Evolutionary conservation across 371 early-diverging fungal species (phyloP), one percentile per base, ranked within the genome.

Genomic region (Mortierella polycephala): DNA sequence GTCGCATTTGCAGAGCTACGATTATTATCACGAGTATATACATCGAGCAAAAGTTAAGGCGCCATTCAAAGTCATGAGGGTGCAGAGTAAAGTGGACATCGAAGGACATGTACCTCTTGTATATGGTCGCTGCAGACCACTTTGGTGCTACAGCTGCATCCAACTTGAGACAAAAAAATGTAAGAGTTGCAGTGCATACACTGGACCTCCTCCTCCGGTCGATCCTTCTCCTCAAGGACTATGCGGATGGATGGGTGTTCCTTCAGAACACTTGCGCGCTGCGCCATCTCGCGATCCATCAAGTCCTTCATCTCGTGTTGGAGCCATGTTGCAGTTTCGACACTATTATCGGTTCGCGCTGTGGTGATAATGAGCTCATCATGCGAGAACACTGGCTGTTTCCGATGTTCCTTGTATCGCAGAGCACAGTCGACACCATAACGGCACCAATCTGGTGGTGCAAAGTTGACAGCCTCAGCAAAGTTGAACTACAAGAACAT

Each of bases 401-500:
- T 91, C 51, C 85, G 85, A 66, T 91, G 92, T 55, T 86, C 85
- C 58, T 91, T 88, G 83, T 98, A 98, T 18, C 93, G 90, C 52
- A 89, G 81, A 5, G 90, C 92, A 74, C 96, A 95, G 42, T 87
- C 88, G 1, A 88, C 66, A n/a, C 96, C 98, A 80, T 83, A 92
- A 2, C 92, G 88, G 20, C 96, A 82, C 99, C 99, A 98, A 74
- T 97, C 94, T 7, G 91, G 84, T 6, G 94, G 90, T 8, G 96
- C 96, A 87, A 98, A 98, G 82, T 98, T 98, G 57, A 98, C 98
- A 0, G 99, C 98, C 81, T 98, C 98, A 53, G 93, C 94, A 75
- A 95, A 93, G 83, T 98, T 98, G 74, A 97, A 94, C 88, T 89
- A 62, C 30, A 21, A 16, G 18, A 30, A 47, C 44, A 60, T 37